A percentile compares a stretch with the other conserved stretches of the same genome.
phyloP scores from a whole-genome alignment of 148 eudicot genomes.

The Diospyros kaki region DNA sequence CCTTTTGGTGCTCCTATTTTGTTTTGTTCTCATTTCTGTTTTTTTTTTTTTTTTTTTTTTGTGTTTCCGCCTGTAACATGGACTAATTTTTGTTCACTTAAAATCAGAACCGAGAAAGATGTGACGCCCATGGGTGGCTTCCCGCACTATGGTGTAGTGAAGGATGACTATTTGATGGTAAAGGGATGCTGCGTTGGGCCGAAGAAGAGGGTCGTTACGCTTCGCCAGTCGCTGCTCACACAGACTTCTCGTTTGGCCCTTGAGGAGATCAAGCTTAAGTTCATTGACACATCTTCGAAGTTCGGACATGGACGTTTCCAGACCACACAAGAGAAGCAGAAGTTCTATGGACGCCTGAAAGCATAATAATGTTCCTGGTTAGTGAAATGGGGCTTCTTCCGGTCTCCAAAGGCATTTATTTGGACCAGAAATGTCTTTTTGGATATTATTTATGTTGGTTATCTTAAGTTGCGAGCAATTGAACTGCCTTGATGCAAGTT shows the following conservation, averaged over 20 bases:
- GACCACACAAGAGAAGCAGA: conserved; percentile 69
- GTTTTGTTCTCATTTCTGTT: too few relatives aligned
- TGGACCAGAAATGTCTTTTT: too few relatives aligned
- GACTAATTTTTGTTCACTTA: not conserved
- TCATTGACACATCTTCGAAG: conserved; percentile 87
- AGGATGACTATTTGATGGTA: conserved; percentile 76
- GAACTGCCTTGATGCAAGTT: too few relatives aligned
- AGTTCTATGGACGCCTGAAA: conserved; percentile 55
- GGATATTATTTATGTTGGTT: too few relatives aligned
- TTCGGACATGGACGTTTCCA: conserved; percentile 97
- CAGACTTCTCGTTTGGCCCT: conserved; percentile 82
- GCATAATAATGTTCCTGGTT: conserved; percentile 15
- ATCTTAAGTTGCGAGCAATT: too few relatives aligned
- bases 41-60: too few relatives aligned
- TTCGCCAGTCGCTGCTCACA: conserved; percentile 68
- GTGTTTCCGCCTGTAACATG: too few relatives aligned
- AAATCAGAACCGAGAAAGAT: conserved; percentile 79
- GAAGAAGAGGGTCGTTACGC: conserved; percentile 87
- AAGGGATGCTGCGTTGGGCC: conserved; percentile 86
- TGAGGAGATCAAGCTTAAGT: conserved; percentile 76
- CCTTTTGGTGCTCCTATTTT: not conserved
- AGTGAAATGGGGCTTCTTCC: too few relatives aligned
- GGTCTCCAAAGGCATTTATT: too few relatives aligned
- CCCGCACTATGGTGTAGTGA: conserved; percentile 84
- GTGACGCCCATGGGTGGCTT: conserved; percentile 94